Evolutionary conservation across 331 rosid genomes (phyloP).

Genomic region (Dryas integrifolia): DNA sequence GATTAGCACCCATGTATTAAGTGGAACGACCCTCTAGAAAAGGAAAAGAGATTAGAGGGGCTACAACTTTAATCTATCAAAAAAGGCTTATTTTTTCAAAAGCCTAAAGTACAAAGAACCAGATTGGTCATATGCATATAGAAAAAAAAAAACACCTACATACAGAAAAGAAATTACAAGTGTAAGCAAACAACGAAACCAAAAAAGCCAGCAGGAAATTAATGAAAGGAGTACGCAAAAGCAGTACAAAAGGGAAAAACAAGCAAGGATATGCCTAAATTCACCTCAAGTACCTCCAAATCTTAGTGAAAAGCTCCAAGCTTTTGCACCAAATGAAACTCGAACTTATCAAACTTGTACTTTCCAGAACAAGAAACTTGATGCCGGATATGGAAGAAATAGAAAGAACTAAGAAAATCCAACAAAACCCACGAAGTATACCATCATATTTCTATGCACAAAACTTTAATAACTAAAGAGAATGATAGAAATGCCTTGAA

Average conservation of each 20-base stretch:
- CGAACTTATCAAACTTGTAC: slow-evolving; percentile 21
- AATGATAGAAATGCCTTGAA: slow-evolving; percentile 21
- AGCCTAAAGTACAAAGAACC: background rate
- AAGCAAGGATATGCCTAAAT: slow-evolving; percentile 5
- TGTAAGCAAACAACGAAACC: background rate
- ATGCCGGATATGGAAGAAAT: slow-evolving; percentile 32
- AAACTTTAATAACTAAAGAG: background rate
- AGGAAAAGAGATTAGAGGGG: slow-evolving; percentile 23
- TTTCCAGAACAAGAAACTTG: slow-evolving; percentile 46
- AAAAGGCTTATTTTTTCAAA: background rate
- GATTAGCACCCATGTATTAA: slow-evolving; percentile 96
- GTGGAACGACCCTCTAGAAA: slow-evolving; percentile 84
- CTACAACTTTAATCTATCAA: background rate
- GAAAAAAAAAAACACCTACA: background rate
- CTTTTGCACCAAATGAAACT: slow-evolving; percentile 33
- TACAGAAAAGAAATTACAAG: background rate
- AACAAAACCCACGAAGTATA: slow-evolving; percentile 24
- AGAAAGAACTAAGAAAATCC: slow-evolving; percentile 31
- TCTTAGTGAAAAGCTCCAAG: slow-evolving; percentile 11
- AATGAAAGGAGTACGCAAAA: slow-evolving; percentile 8
- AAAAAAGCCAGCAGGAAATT: slow-evolving; percentile 2
- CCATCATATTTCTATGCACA: slow-evolving; percentile 5
- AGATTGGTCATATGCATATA: background rate
- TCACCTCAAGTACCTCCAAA: slow-evolving; percentile 19
- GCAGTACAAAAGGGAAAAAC: background rate